Conservation (phyloP, 352 stramenopile genomes). For the Pythium sukuiense region DNA sequence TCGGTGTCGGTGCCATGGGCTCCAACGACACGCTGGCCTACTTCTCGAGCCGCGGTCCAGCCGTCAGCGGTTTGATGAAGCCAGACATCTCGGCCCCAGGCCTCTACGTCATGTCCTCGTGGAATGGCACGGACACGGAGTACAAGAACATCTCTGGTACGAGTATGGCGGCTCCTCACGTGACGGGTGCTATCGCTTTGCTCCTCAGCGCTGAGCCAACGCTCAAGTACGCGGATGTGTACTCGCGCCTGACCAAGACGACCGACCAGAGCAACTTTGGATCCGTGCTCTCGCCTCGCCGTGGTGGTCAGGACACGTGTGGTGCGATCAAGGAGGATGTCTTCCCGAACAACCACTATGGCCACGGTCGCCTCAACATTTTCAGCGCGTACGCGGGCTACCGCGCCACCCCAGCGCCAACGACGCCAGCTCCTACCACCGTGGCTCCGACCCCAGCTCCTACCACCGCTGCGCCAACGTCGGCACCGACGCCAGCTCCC, state of each 20-base stretch:
- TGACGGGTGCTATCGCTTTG: constrained; percentile 31
- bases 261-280: constrained; percentile 8
- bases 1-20: constrained; percentile 33
- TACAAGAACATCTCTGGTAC: constrained; percentile 30
- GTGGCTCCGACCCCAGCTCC: neutral
- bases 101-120: constrained; percentile 19
- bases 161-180: constrained; percentile 34
- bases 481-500: no score
- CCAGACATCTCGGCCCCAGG: constrained; percentile 36
- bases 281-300: constrained; percentile 3
- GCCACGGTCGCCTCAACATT: constrained; percentile 29
- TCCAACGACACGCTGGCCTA: constrained; percentile 26
- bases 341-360: constrained; percentile 34
- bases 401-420: constrained; percentile 2
- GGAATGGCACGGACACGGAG: constrained; percentile 16
- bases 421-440: constrained; percentile 2
- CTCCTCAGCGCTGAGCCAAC: constrained; percentile 22
- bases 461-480: no score
- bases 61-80: constrained; percentile 23
- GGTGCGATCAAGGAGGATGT: constrained; percentile 2
- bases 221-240: constrained; percentile 30
- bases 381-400: constrained; percentile 1
- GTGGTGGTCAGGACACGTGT: constrained; percentile 3
- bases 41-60: constrained; percentile 31
- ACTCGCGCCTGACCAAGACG: neutral